Conservation (phyloP, 2,329 filamentous ascomycete species). For the Aschersonia sp. region DNA sequence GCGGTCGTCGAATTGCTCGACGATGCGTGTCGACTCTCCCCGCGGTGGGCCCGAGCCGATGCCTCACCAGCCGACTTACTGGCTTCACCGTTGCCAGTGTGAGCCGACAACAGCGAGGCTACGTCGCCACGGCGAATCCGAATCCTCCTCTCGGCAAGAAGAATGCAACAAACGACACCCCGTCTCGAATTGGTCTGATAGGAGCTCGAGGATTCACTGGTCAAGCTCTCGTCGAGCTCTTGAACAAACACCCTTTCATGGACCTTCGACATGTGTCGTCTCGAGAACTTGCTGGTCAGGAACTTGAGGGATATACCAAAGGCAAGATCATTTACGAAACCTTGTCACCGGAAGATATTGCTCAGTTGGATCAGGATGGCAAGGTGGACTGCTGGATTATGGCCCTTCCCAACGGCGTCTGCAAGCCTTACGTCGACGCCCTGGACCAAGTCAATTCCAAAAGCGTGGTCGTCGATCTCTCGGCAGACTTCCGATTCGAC, state of each 20-base stretch:
- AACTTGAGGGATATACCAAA: constrained; percentile 82
- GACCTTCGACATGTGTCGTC: constrained; percentile 87
- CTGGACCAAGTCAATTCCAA: constrained; percentile 55
- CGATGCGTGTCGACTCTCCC: background rate
- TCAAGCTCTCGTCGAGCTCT: constrained; percentile 61
- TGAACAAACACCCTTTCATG: constrained; percentile 80
- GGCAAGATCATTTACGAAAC: constrained; percentile 87
- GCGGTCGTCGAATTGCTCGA: constrained; percentile 1
- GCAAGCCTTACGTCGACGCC: constrained; percentile 85
- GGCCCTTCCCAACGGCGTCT: constrained; percentile 90
- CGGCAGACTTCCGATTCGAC: constrained; percentile 93
- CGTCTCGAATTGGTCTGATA: constrained; percentile 72
- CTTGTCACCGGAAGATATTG: constrained; percentile 72
- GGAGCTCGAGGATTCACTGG: constrained; percentile 60
- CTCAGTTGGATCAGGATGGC: constrained; percentile 67
- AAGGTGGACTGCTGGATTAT: constrained; percentile 95
- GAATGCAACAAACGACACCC: constrained; percentile 68
- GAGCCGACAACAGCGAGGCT: background rate
- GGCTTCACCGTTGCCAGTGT: background rate
- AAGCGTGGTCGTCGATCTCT: constrained; percentile 80
- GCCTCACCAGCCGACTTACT: background rate
- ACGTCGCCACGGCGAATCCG: background rate
- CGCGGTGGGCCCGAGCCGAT: background rate
- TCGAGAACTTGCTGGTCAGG: constrained; percentile 76
- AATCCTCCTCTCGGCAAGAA: constrained; percentile 69